A percentile compares a stretch with the other conserved stretches of the same genome.
Evolutionary conservation across 2,329 filamentous ascomycete genomes (phyloP).

Genomic region (Stagonosporopsis chrysanthemi): DNA sequence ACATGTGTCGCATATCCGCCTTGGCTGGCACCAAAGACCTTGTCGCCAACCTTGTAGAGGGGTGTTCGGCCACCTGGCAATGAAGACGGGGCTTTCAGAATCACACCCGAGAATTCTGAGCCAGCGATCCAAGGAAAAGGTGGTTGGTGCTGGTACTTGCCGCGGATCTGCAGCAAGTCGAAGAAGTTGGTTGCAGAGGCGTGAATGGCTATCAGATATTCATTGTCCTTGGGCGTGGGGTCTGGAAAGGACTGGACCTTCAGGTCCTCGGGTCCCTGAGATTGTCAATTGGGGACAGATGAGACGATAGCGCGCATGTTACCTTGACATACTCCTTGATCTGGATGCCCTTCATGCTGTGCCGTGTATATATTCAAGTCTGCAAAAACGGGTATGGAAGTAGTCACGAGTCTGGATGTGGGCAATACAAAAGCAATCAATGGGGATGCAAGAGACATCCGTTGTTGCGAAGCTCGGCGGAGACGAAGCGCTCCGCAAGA

Average conservation of each 20-base stretch:
- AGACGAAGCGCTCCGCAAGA: constrained; percentile 12
- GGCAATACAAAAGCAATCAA: neutral
- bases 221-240: constrained; percentile 71
- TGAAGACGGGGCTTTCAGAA: constrained; percentile 70
- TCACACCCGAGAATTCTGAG: constrained; percentile 82
- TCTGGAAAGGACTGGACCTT: constrained; percentile 76
- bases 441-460: neutral
- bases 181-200: constrained; percentile 95
- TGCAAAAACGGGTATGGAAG: neutral
- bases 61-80: constrained; percentile 54
- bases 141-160: constrained; percentile 94
- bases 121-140: constrained; percentile 88
- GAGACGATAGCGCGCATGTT: constrained; percentile 23
- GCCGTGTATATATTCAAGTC: neutral
- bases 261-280: constrained; percentile 79
- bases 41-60: constrained; percentile 77
- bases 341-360: constrained; percentile 75
- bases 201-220: constrained; percentile 88
- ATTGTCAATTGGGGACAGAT: constrained; percentile 10
- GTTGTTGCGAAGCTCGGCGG: constrained; percentile 10
- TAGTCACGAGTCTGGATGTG: neutral
- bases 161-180: constrained; percentile 92
- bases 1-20: constrained; percentile 85
- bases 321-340: constrained; percentile 78
- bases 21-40: constrained; percentile 86